Base-by-base conservation (phyloP, 352 stramenopile species). In the Phytophthora litchii region DNA sequence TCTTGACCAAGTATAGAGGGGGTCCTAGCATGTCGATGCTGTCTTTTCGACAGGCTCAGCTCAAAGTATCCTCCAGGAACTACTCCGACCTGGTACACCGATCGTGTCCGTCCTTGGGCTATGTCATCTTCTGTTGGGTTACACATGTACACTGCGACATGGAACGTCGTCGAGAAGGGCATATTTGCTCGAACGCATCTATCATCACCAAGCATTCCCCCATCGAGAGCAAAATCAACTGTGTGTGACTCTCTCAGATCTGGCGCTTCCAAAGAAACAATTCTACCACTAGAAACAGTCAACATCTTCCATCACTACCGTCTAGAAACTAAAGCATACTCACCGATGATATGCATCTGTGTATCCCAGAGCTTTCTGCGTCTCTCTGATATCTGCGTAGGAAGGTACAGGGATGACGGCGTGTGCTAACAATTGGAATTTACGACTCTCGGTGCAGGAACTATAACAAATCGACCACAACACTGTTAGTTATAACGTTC, bases 21-120 rank as follows among this genome's bases (percentile, higher is more conserved):
- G 42, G 19, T 16, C 3, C 44, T 48, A n/a, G 4, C 27, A 52
- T 67, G 60, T 38, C 48, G 56, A 35, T 72, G 60, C 13, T 64
- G 51, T n/a, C 67, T 64, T 16, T 62, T 64, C 0, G 54, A 53
- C 17, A 94, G 76, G 12, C 72, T 80, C 44, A 92, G 74, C 56
- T 94, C 86, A 54, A 91, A 94, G 49, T 94, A 94, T 12, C 72
- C 82, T 47, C 84, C 81, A 4, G 67, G 56, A 12, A 78, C 60
- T 9, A 92, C 58, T 11, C 83, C 82, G 7, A 94, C 60, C 10
- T 76, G 46, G 55, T 77, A 89, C 17, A 57, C 43, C 5, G 59
- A 42, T 29, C 31, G 49, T 21, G 20, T 50, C 14, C 63, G 49
- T 27, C 44, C 60, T 20, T 45, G 51, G 20, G 27, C 41, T 37